These are phyloP conservation scores for Atkinsonella hypoxylon DNA, from an alignment of 2,329 filamentous ascomycete genomes.

Conservation along the genomic window DNA sequence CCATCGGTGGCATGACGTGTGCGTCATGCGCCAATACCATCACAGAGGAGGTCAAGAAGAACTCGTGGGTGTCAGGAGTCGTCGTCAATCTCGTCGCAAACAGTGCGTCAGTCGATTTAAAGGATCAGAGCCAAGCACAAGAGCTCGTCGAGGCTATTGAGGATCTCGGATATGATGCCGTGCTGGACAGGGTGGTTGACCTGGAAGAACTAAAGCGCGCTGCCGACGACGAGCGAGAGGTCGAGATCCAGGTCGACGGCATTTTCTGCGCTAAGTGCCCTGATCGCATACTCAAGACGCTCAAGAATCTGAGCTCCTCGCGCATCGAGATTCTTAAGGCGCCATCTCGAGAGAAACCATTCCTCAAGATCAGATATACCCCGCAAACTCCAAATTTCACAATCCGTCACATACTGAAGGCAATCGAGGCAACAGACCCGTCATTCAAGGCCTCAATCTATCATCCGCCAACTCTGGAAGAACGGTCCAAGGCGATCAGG, in stretches of 20 bases:
- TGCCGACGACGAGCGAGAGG: slow-evolving; percentile 33
- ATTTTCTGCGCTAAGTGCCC: slow-evolving; percentile 68
- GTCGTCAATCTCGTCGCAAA: slow-evolving; percentile 55
- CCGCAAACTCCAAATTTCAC: slow-evolving; percentile 60
- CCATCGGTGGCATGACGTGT: slow-evolving; percentile 64
- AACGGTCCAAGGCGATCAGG: slow-evolving; percentile 64
- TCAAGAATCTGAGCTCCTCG: slow-evolving; percentile 39
- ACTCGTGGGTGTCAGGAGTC: slow-evolving; percentile 43
- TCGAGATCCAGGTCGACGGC: slow-evolving; percentile 56
- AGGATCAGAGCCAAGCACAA: slow-evolving; percentile 18
- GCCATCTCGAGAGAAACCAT: slow-evolving; percentile 49
- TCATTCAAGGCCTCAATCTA: slow-evolving; percentile 59
- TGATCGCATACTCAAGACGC: slow-evolving; percentile 38
- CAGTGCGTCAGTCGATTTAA: slow-evolving; percentile 50
- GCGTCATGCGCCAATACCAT: slow-evolving; percentile 55
- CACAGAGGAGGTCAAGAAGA: slow-evolving; percentile 43
- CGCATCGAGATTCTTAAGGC: slow-evolving; percentile 40
- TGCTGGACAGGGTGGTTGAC: slow-evolving; percentile 38
- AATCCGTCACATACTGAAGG: slow-evolving; percentile 58
- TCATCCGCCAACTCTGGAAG: slow-evolving; percentile 73
- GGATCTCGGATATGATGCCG: slow-evolving; percentile 54
- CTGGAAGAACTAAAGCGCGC: slow-evolving; percentile 29
- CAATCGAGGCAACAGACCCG: slow-evolving; percentile 54
- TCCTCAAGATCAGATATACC: slow-evolving; percentile 58
- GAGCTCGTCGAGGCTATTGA: slow-evolving; percentile 38